These are phyloP conservation scores for Malassezia sympodialis DNA, from an alignment of 1,284 basidiomycete species.

Conservation along the genomic window DNA sequence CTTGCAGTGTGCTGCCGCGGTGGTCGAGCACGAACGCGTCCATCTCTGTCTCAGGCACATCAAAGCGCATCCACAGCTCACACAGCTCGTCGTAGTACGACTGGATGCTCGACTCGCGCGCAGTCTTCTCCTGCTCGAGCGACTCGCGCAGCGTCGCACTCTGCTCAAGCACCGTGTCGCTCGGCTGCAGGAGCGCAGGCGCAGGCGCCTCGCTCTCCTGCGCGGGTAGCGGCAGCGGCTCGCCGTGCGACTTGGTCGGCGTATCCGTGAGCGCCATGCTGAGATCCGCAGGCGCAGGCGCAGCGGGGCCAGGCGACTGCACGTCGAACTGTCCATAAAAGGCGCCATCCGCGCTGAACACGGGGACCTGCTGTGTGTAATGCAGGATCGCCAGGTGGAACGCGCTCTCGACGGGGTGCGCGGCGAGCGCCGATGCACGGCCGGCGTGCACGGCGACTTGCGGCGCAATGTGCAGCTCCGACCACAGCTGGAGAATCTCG, in stretches of 20 bases:
- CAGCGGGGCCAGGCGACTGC: constrained; percentile 3
- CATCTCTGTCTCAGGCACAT: constrained; percentile 44
- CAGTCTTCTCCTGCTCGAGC: constrained; percentile 35
- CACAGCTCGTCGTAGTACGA: constrained; percentile 43
- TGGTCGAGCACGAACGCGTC: constrained; percentile 44
- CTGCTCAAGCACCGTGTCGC: constrained; percentile 25
- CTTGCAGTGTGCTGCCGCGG: constrained; percentile 64
- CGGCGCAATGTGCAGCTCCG: constrained; percentile 32
- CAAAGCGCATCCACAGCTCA: constrained; percentile 43
- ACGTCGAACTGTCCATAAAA: constrained; percentile 29
- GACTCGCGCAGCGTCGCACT: constrained; percentile 20
- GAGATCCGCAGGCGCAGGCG: constrained; percentile 10
- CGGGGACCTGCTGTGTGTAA: constrained; percentile 31
- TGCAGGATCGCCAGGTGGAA: constrained; percentile 31
- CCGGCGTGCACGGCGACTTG: constrained; percentile 21
- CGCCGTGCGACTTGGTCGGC: constrained; percentile 21
- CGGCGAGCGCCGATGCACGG: constrained; percentile 19
- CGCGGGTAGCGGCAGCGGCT: constrained; percentile 19
- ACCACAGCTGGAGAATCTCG: constrained; percentile 40
- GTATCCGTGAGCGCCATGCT: constrained; percentile 21
- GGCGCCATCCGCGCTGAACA: constrained; percentile 17
- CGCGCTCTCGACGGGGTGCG: constrained; percentile 3
- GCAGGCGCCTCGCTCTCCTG: background rate
- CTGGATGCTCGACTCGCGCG: constrained; percentile 39
- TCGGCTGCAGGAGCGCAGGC: constrained; percentile 16